Conservation (phyloP, 257 asterid species). For the Buddleja alternifolia region DNA sequence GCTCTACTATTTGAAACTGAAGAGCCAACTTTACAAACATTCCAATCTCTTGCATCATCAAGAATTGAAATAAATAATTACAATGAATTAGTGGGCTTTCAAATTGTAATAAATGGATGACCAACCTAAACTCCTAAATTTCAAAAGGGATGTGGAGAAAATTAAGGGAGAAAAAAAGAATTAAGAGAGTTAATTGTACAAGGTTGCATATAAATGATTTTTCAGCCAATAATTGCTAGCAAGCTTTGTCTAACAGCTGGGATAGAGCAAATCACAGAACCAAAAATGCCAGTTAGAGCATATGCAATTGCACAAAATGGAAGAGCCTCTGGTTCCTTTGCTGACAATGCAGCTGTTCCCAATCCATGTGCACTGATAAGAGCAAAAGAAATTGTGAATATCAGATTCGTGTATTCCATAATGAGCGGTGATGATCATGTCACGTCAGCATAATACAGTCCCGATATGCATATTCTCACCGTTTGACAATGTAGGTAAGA, state of each 20-base stretch:
- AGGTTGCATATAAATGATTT: background rate
- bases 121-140: background rate
- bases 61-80: background rate
- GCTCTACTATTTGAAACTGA: background rate
- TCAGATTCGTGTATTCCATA: background rate
- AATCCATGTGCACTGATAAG: constrained; percentile 86
- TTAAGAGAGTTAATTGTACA: background rate
- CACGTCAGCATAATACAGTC: too few relatives aligned
- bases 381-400: background rate
- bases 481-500: too few relatives aligned
- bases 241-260: constrained; percentile 90
- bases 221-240: constrained; percentile 78
- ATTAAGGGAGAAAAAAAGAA: background rate
- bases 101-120: background rate
- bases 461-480: too few relatives aligned
- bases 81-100: background rate
- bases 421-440: too few relatives aligned
- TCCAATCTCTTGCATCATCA: background rate
- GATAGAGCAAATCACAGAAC: constrained; percentile 87
- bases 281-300: constrained; percentile 93
- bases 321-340: constrained; percentile 98
- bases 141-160: background rate
- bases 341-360: constrained; percentile 98
- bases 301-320: constrained; percentile 98
- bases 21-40: background rate